Percentiles rank a stretch among this genome's conserved stretches.
Evolutionary conservation across 2,329 filamentous ascomycete species (phyloP).

Genomic region (Fonsecaea pedrosoi): DNA sequence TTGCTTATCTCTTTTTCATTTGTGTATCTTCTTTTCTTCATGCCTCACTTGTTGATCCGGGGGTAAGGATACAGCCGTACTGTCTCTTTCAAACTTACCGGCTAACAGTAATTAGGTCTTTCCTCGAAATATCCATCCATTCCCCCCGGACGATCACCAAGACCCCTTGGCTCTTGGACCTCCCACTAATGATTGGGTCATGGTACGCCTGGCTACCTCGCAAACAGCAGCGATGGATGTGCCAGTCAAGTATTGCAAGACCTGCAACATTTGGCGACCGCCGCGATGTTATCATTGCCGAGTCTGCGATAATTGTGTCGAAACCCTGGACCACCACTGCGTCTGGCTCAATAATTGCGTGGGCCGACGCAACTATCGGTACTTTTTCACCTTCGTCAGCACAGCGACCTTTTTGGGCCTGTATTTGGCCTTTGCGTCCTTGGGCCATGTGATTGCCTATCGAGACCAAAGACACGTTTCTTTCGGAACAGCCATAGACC

Average conservation of each 20-base stretch:
- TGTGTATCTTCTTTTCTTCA: conserved; percentile 93
- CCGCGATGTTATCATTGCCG: conserved; percentile 95
- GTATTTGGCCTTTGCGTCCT: conserved; percentile 76
- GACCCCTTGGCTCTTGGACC: conserved; percentile 83
- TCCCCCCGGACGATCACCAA: conserved; percentile 77
- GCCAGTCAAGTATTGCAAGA: conserved; percentile 96
- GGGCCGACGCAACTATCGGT: conserved; percentile 95
- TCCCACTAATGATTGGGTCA: conserved; percentile 89
- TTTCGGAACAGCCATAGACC: conserved; percentile 71
- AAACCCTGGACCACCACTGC: conserved; percentile 97
- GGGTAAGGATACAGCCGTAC: conserved; percentile 65
- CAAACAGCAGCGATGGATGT: conserved; percentile 91
- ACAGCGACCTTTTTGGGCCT: conserved; percentile 77
- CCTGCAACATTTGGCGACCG: conserved; percentile 96
- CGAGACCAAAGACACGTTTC: conserved; percentile 66
- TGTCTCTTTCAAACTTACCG: neutral
- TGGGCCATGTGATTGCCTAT: conserved; percentile 83
- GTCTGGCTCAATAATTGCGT: conserved; percentile 99
- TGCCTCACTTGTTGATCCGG: conserved; percentile 89
- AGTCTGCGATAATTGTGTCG: conserved; percentile 94
- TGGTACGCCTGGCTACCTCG: conserved; percentile 80
- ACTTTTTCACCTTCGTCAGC: conserved; percentile 91
- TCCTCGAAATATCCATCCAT: conserved; percentile 87
- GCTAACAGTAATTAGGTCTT: conserved; percentile 70
- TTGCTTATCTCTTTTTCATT: conserved; percentile 89